A percentile compares a stretch with the other conserved stretches of the same genome.
Evolutionary conservation across 768 basidiomycete species (phyloP).

Genomic region (Termitomyces sp.): DNA sequence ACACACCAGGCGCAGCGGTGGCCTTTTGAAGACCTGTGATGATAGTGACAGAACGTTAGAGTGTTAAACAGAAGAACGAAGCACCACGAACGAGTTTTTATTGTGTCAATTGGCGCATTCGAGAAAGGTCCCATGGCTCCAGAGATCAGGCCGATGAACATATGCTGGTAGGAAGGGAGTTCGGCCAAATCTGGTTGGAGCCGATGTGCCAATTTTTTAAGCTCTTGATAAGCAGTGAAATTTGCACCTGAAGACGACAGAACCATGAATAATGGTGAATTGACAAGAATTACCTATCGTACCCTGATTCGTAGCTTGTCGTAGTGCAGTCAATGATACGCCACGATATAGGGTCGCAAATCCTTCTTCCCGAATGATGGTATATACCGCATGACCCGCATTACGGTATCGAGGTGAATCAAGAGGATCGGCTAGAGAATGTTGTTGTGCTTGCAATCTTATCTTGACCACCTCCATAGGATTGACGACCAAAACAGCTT

Average conservation of each 20-base stretch:
- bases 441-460: slow-evolving; percentile 94
- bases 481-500: slow-evolving; percentile 91
- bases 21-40: slow-evolving; percentile 80
- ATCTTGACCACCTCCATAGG: slow-evolving; percentile 99
- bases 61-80: neutral
- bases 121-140: slow-evolving; percentile 99
- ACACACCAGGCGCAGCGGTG: slow-evolving; percentile 65
- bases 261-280: neutral
- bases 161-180: slow-evolving; percentile 93
- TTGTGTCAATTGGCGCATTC: slow-evolving; percentile 93
- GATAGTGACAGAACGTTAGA: neutral
- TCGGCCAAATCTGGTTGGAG: slow-evolving; percentile 77
- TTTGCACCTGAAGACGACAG: slow-evolving; percentile 65
- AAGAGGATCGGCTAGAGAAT: slow-evolving; percentile 93
- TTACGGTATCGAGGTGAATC: slow-evolving; percentile 94
- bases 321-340: slow-evolving; percentile 86
- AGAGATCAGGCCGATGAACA: slow-evolving; percentile 91
- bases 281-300: neutral
- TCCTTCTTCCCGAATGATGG: slow-evolving; percentile 93
- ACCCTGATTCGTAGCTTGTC: slow-evolving; percentile 99
- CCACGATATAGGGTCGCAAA: slow-evolving; percentile 83
- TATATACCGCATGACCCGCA: slow-evolving; percentile 94
- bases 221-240: slow-evolving; percentile 96
- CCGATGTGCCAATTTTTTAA: slow-evolving; percentile 79
- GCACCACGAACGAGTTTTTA: slow-evolving; percentile 79